Evolutionary conservation across 768 basidiomycete genomes (phyloP).

Genomic region (Tricholoma terreum): DNA sequence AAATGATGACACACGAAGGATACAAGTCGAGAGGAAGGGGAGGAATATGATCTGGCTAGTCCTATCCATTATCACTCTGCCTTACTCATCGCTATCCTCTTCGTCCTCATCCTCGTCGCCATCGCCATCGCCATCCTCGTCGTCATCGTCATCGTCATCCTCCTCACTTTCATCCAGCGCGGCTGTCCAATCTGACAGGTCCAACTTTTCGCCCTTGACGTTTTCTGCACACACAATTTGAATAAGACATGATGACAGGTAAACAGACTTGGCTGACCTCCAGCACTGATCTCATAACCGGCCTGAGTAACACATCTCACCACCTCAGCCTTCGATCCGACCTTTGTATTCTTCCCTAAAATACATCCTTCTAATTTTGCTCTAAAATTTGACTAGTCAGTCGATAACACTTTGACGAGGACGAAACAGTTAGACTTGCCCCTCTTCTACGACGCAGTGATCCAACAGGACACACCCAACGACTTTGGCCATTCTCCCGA

Average conservation of each 20-base stretch:
- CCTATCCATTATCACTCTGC: background rate
- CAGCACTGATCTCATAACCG: constrained; percentile 67
- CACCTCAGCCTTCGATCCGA: constrained; percentile 69
- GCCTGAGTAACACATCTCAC: constrained; percentile 69
- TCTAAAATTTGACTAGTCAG: constrained; percentile 31
- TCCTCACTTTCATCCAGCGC: constrained; percentile 7
- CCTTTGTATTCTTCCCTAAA: constrained; percentile 68
- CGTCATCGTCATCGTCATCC: background rate
- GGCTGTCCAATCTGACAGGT: constrained; percentile 21
- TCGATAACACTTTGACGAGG: too few species aligned
- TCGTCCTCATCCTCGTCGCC: background rate
- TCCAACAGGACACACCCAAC: constrained; percentile 82
- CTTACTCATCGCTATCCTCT: constrained; percentile 9
- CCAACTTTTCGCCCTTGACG: constrained; percentile 43
- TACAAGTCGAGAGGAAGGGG: too few species aligned
- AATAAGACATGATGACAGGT: background rate
- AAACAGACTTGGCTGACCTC: constrained; percentile 43
- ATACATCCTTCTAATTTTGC: constrained; percentile 77
- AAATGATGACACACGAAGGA: too few species aligned
- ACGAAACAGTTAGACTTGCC: constrained; percentile 44
- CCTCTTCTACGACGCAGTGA: constrained; percentile 85
- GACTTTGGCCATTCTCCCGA: constrained; percentile 84
- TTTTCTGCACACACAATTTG: constrained; percentile 46
- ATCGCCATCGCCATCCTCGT: constrained; percentile 1
- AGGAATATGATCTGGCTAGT: background rate